These are phyloP conservation scores for Apiospora hydei DNA, from an alignment of 2,329 filamentous ascomycete genomes.

Conservation along the genomic window DNA sequence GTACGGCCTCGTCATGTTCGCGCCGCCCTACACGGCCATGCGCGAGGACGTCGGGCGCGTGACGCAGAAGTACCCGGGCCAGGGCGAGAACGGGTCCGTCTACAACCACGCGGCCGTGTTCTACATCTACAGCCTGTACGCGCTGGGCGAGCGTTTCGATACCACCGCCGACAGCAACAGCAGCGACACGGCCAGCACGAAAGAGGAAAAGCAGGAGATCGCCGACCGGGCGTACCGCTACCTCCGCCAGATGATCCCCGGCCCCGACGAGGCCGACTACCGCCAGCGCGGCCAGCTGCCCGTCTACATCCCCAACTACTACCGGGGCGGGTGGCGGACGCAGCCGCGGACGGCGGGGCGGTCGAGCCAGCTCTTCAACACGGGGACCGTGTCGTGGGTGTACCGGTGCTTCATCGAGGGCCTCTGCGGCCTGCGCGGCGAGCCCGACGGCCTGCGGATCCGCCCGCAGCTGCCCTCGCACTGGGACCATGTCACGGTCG, in stretches of 20 bases:
- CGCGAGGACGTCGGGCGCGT: conserved; percentile 65
- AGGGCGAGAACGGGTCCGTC: conserved; percentile 64
- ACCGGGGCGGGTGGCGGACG: conserved; percentile 57
- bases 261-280: conserved; percentile 58
- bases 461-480: conserved; percentile 57
- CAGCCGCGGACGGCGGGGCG: conserved; percentile 61
- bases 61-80: conserved; percentile 64
- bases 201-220: conserved; percentile 35
- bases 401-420: conserved; percentile 64
- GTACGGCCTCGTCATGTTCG: conserved; percentile 64
- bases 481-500: conserved; percentile 57
- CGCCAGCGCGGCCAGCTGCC: conserved; percentile 61
- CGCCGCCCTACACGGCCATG: conserved; percentile 60
- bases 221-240: conserved; percentile 58
- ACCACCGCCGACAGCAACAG: not conserved
- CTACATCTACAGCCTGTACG: conserved; percentile 62
- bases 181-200: not conserved
- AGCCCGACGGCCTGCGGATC: conserved; percentile 53
- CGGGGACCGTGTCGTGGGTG: conserved; percentile 63
- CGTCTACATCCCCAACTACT: conserved; percentile 66
- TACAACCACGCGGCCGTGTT: conserved; percentile 66
- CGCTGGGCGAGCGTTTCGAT: conserved; percentile 24
- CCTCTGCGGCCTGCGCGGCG: conserved; percentile 60
- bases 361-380: conserved; percentile 65
- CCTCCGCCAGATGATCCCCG: conserved; percentile 61